Conservation (phyloP, 1,284 basidiomycete species). For the Irpex sp. region DNA sequence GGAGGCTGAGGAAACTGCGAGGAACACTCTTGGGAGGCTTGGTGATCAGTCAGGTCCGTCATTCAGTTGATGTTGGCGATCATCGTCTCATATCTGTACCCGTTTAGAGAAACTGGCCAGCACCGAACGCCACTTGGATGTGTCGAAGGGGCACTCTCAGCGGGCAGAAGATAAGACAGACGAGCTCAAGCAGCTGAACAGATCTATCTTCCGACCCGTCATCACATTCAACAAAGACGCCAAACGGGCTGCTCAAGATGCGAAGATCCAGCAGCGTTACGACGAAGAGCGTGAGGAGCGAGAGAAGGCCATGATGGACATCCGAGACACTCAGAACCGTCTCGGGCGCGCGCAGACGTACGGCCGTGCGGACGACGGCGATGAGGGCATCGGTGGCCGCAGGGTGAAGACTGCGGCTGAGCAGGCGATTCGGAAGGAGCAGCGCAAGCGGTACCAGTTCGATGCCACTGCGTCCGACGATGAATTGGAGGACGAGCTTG, state of each 20-base stretch:
- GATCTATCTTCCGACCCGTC: constrained; percentile 92
- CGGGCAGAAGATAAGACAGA: constrained; percentile 93
- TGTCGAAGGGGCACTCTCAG: constrained; percentile 86
- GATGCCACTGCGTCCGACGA: constrained; percentile 96
- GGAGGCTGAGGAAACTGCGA: constrained; percentile 95
- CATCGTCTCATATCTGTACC: not conserved
- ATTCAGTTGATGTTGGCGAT: constrained; percentile 6
- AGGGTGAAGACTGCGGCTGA: constrained; percentile 3
- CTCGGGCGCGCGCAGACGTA: constrained; percentile 75
- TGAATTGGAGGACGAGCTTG: constrained; percentile 84
- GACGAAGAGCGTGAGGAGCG: constrained; percentile 87
- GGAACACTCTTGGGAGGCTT: constrained; percentile 81
- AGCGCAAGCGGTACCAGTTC: constrained; percentile 88
- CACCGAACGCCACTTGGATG: constrained; percentile 94
- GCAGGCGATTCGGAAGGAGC: constrained; percentile 48
- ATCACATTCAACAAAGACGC: constrained; percentile 89
- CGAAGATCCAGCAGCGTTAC: constrained; percentile 85
- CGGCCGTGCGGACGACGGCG: constrained; percentile 44
- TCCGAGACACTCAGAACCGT: constrained; percentile 84
- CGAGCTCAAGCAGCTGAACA: constrained; percentile 92
- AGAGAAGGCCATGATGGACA: constrained; percentile 82
- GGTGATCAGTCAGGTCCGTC: constrained; percentile 92
- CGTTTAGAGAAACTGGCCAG: constrained; percentile 81
- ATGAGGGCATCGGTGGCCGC: constrained; percentile 27
- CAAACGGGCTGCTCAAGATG: constrained; percentile 89